phyloP scores from a whole-genome alignment of 179 eudicot species.

The Dionaea muscipula region DNA sequence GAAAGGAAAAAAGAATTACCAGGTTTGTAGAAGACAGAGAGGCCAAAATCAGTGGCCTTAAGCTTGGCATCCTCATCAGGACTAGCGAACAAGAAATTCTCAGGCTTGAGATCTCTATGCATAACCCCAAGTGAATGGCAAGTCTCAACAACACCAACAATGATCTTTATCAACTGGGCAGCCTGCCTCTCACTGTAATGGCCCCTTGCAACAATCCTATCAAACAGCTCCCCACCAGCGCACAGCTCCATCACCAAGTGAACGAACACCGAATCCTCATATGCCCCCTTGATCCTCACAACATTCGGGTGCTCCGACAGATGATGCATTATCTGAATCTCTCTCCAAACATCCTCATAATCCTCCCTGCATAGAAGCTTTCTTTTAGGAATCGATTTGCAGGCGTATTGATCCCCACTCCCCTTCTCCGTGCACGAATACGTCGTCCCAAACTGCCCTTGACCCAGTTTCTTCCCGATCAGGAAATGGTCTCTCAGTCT shows the following conservation, averaged over 20 bases:
- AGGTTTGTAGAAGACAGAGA: conserved; percentile 81
- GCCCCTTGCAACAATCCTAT: conserved; percentile 73
- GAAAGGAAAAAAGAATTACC: conserved; percentile 28
- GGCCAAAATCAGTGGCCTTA: conserved; percentile 82
- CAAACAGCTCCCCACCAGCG: conserved; percentile 73
- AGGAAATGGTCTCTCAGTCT: conserved; percentile 53
- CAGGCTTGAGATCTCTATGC: conserved; percentile 94
- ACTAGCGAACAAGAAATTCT: conserved; percentile 68
- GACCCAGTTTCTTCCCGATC: conserved; percentile 62
- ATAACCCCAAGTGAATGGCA: conserved; percentile 90
- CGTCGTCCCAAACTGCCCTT: conserved; percentile 81
- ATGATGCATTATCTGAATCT: conserved; percentile 89
- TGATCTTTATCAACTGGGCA: conserved; percentile 56
- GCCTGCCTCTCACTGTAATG: conserved; percentile 76
- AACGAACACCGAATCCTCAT: conserved; percentile 69
- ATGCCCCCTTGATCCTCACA: conserved; percentile 72
- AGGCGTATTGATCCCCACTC: conserved; percentile 44
- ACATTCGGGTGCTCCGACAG: conserved; percentile 59
- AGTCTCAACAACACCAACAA: conserved; percentile 72
- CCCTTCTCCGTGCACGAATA: conserved; percentile 59
- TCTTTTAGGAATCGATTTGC: conserved; percentile 78
- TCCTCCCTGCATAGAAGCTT: conserved; percentile 64
- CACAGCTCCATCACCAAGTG: conserved; percentile 80
- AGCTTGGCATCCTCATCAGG: conserved; percentile 72
- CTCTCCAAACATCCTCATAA: conserved; percentile 79